Base-by-base conservation (phyloP, 140 eudicot species). In the Senecio squalidus region DNA sequence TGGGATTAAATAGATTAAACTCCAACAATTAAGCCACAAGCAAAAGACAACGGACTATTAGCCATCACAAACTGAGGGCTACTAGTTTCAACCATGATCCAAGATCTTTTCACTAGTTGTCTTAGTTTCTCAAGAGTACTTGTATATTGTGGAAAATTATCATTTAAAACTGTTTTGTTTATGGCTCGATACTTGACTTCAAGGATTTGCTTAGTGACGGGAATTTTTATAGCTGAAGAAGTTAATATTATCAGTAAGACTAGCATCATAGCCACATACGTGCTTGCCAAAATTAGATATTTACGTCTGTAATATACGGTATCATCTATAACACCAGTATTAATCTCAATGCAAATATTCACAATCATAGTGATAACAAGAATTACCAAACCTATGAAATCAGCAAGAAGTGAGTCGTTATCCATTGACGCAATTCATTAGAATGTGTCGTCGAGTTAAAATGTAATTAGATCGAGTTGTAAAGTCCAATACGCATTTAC, bases 381-480 rank as follows among this genome's bases (percentile, higher is more conserved):
- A 39, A 79, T 61, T 1, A 27, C 64, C 68, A 74, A 55, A 55
- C 80, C 84, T 8, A 64, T 49, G 0, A 78, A 33, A 41, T 74
- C 73, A 29, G 59, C 46, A 34, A 69, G 11, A 56, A 74, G 27
- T 9, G 62, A 55, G 10, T 31, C 22, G 54, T 61, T 30, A 11
- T 54, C 66, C 58, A 67, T 68, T 3, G 74, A 45, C 0, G 58
- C n/a, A n/a, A n/a, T n/a, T n/a, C n/a, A n/a, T n/a, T n/a, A n/a
- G n/a, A n/a, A n/a, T n/a, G n/a, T n/a, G n/a, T n/a, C n/a, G n/a
- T n/a, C n/a, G n/a, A n/a, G n/a, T n/a, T n/a, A n/a, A n/a, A n/a
- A n/a, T n/a, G n/a, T n/a, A n/a, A n/a, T n/a, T n/a, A n/a, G n/a
- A n/a, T n/a, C n/a, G n/a, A n/a, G n/a, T n/a, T n/a, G n/a, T n/a